These are phyloP conservation scores for Erucastrum elatum DNA, from an alignment of 345 rosid species.

Conservation along the genomic window DNA sequence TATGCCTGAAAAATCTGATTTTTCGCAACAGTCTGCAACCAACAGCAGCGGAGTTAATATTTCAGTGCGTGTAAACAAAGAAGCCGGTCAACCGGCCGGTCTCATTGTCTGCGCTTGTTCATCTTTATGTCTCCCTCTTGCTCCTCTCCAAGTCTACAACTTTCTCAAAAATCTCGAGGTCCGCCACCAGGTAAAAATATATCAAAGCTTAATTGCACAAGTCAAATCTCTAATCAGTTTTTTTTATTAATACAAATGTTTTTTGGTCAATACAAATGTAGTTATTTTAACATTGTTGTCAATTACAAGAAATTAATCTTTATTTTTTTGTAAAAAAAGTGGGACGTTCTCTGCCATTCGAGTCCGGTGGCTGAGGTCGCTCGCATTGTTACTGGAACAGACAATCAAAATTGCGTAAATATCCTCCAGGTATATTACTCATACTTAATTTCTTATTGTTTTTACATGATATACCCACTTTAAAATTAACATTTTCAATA, in stretches of 20 bases:
- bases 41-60: constrained; percentile 55
- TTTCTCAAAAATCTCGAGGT: constrained; percentile 48
- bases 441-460: background rate
- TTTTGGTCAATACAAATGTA: background rate
- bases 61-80: constrained; percentile 42
- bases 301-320: background rate
- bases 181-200: constrained; percentile 50
- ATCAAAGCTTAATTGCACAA: background rate
- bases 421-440: constrained; percentile 48
- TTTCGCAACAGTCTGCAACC: constrained; percentile 47
- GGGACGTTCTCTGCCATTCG: constrained; percentile 72
- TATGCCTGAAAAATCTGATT: constrained; percentile 52
- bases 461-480: background rate
- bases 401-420: constrained; percentile 50
- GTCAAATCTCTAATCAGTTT: background rate
- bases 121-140: constrained; percentile 71
- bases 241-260: no score
- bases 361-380: constrained; percentile 49
- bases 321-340: constrained; percentile 43
- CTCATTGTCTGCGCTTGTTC: constrained; percentile 62
- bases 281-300: background rate
- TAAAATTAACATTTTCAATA: background rate
- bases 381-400: constrained; percentile 47
- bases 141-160: constrained; percentile 44
- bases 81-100: constrained; percentile 58